phyloP scores from a whole-genome alignment of 1,139 yeast genomes.

The Geotrichum phurueaensis region DNA sequence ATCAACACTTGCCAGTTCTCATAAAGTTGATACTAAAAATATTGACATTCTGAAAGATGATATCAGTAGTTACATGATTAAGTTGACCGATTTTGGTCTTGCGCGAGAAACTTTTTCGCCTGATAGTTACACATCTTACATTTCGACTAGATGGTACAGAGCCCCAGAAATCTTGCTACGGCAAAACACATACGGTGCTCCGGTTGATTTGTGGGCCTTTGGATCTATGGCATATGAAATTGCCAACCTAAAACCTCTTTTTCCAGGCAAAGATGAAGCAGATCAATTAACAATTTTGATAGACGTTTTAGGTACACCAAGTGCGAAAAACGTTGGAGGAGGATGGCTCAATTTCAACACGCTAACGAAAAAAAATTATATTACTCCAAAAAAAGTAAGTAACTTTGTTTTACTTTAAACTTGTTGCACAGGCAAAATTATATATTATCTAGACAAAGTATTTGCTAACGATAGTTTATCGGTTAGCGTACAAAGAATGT shows the following conservation, averaged over 20 bases:
- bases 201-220: constrained; percentile 93
- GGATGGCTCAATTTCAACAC: constrained; percentile 24
- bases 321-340: constrained; percentile 27
- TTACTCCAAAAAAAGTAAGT: constrained; percentile 5
- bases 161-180: constrained; percentile 86
- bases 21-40: background rate
- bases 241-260: constrained; percentile 67
- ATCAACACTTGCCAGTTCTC: background rate
- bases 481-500: background rate
- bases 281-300: constrained; percentile 72
- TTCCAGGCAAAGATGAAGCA: constrained; percentile 74
- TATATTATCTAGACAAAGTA: constrained; percentile 4
- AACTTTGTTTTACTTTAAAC: background rate
- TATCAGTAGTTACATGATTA: constrained; percentile 49
- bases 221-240: constrained; percentile 82
- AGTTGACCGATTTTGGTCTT: constrained; percentile 88
- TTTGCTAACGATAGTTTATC: background rate
- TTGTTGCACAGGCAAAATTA: constrained; percentile 5
- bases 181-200: constrained; percentile 57
- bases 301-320: constrained; percentile 52
- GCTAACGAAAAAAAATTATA: constrained; percentile 8
- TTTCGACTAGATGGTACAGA: constrained; percentile 93
- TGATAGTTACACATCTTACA: constrained; percentile 61
- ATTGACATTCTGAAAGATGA: constrained; percentile 33
- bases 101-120: constrained; percentile 58